phyloP scores from a whole-genome alignment of 257 asterid species.

The Capsicum rhomboideum region DNA sequence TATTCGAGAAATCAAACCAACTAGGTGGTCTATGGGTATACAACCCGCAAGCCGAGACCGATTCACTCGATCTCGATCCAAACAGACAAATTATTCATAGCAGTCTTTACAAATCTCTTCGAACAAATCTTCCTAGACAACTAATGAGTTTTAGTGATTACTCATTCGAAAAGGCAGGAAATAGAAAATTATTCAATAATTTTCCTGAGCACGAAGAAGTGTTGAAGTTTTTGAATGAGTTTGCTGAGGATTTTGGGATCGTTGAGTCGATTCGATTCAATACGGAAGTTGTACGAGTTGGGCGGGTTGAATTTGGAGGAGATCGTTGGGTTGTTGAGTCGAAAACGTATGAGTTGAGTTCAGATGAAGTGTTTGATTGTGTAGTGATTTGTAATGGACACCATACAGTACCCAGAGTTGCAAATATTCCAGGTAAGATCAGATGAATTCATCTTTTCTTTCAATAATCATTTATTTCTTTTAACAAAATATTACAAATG shows the following conservation, averaged over 20 bases:
- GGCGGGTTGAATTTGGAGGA: constrained; percentile 1
- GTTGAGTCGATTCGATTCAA: constrained; percentile 30
- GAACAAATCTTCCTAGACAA: constrained; percentile 1
- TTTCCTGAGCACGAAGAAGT: constrained; percentile 53
- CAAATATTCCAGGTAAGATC: constrained; percentile 22
- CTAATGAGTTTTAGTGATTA: constrained; percentile 9
- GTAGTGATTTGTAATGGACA: constrained; percentile 28
- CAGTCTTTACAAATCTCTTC: constrained; percentile 3
- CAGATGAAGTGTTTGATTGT: constrained; percentile 27
- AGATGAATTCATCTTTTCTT: neutral
- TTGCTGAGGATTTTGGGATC: constrained; percentile 28
- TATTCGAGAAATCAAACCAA: constrained; percentile 34
- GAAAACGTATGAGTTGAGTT: neutral
- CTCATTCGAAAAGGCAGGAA: neutral
- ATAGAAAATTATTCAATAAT: neutral
- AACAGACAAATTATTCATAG: neutral
- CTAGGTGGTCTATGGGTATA: constrained; percentile 57
- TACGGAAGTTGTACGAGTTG: constrained; percentile 41
- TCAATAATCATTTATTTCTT: too few species aligned
- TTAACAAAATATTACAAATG: too few species aligned
- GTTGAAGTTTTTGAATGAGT: constrained; percentile 34
- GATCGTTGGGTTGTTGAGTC: constrained; percentile 40
- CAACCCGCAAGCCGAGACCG: constrained; percentile 40
- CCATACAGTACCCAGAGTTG: constrained; percentile 12
- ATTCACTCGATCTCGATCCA: constrained; percentile 42